Conservation (phyloP, 1,284 basidiomycete genomes). For the Fistulinella cinereoalba region DNA sequence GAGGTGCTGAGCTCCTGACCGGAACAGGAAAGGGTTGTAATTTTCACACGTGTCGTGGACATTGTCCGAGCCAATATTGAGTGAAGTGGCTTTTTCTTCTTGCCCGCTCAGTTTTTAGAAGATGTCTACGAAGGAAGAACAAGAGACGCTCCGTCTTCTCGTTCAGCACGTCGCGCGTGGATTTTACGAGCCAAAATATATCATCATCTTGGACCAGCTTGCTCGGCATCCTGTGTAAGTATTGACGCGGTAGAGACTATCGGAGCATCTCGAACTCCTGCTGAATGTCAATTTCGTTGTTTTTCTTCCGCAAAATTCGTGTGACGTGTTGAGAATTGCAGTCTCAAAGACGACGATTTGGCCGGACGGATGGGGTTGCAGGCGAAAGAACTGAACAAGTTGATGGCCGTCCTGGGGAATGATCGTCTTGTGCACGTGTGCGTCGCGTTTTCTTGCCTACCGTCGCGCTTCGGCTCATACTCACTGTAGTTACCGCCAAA, state of each 20-base stretch:
- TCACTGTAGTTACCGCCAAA: conserved; percentile 70
- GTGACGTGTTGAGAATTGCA: conserved; percentile 37
- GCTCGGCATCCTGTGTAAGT: conserved; percentile 91
- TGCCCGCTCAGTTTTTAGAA: neutral
- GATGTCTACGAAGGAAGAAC: conserved; percentile 72
- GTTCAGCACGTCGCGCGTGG: conserved; percentile 91
- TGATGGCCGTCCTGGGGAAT: conserved; percentile 82
- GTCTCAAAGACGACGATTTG: conserved; percentile 90
- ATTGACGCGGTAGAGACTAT: conserved; percentile 29
- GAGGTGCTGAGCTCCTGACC: too few relatives aligned
- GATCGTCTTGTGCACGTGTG: conserved; percentile 85
- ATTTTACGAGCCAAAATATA: conserved; percentile 93
- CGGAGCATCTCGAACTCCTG: conserved; percentile 15
- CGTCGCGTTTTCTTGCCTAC: conserved; percentile 32
- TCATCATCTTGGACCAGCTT: conserved; percentile 91
- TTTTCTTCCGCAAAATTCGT: conserved; percentile 13
- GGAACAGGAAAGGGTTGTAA: neutral
- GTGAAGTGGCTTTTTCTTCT: neutral
- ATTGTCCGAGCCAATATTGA: too few relatives aligned
- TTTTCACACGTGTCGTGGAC: neutral
- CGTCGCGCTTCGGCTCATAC: conserved; percentile 5
- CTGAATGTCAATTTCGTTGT: conserved; percentile 18
- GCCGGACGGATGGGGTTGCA: conserved; percentile 85
- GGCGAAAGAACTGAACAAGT: conserved; percentile 91
- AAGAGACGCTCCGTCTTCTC: conserved; percentile 73